phyloP scores from a whole-genome alignment of 2,329 filamentous ascomycete genomes.

The Xylaria hypoxylon region DNA sequence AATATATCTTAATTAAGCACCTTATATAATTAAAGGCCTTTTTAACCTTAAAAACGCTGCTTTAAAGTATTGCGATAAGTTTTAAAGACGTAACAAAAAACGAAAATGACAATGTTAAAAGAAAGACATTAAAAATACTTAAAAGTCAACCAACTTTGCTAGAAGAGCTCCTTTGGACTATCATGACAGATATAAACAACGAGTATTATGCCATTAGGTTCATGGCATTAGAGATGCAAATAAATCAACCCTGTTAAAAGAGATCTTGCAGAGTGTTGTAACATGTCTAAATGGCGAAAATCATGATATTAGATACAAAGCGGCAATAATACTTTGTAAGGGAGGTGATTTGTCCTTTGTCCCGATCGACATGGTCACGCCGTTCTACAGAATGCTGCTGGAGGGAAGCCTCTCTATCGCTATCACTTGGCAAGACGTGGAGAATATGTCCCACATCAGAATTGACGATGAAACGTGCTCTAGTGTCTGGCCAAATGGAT shows the following conservation, averaged over 20 bases:
- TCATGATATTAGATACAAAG: neutral
- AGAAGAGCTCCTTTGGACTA: no score
- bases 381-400: neutral
- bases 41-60: no score
- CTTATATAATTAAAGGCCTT: no score
- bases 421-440: neutral
- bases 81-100: no score
- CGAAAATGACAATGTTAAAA: no score
- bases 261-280: neutral
- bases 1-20: no score
- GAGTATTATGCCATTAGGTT: no score
- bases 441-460: neutral
- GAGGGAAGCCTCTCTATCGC: neutral
- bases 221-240: no score
- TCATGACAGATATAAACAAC: no score
- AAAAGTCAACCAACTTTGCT: no score
- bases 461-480: neutral
- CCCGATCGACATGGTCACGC: neutral
- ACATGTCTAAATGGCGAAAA: neutral
- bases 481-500: neutral
- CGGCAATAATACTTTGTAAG: neutral
- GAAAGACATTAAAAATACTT: no score
- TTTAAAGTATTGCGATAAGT: no score
- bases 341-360: neutral
- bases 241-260: neutral